Percentiles rank a stretch among this genome's conserved stretches.
These are phyloP conservation scores for Elaphomyces granulatus DNA, from an alignment of 495 filamentous ascomycete genomes.

Conservation along the genomic window DNA sequence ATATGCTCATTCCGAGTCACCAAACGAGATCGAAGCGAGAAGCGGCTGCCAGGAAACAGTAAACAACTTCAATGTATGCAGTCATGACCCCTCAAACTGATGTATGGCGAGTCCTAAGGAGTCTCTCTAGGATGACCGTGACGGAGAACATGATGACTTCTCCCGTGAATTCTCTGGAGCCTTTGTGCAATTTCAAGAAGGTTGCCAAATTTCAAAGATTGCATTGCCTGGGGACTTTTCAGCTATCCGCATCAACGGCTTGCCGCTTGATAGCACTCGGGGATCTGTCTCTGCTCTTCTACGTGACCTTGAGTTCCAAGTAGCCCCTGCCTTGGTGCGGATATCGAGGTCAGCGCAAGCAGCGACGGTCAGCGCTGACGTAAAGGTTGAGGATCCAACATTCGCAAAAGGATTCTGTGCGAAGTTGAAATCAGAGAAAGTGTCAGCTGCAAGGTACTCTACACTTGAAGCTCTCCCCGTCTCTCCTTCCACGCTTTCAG, in stretches of 20 bases:
- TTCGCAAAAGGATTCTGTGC: slow-evolving; percentile 6
- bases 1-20: background rate
- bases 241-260: slow-evolving; percentile 4
- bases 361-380: background rate
- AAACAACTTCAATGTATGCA: background rate
- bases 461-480: background rate
- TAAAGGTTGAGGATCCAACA: slow-evolving; percentile 8
- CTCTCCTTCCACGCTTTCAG: background rate
- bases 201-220: slow-evolving; percentile 7
- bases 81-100: background rate
- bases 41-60: background rate
- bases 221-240: slow-evolving; percentile 10
- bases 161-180: slow-evolving; percentile 7
- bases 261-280: slow-evolving; percentile 4
- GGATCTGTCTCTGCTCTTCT: background rate
- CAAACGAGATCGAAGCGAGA: background rate
- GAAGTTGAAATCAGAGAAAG: slow-evolving; percentile 2
- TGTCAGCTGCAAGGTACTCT: background rate
- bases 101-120: background rate
- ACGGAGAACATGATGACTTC: slow-evolving; percentile 5
- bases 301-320: slow-evolving; percentile 1
- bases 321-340: slow-evolving; percentile 1
- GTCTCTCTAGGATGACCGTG: background rate
- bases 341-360: background rate
- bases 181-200: slow-evolving; percentile 4